phyloP scores from a whole-genome alignment of 2,329 filamentous ascomycete species.

The Dactylellina drechsleri region DNA sequence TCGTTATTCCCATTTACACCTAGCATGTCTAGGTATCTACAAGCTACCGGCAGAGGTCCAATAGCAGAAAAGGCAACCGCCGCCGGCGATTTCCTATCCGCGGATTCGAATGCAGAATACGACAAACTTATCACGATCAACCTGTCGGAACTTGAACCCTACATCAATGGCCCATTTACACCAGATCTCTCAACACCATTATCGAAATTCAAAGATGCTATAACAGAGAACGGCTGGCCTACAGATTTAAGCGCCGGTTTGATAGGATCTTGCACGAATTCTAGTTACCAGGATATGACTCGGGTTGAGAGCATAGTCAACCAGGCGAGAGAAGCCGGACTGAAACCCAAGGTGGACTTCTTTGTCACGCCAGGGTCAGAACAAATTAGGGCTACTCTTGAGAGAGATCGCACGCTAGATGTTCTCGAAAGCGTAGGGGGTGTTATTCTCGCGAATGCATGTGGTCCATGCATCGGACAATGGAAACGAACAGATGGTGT shows the following conservation, averaged over 20 bases:
- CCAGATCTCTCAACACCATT: conserved; percentile 93
- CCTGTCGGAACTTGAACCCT: conserved; percentile 87
- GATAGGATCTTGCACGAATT: conserved; percentile 98
- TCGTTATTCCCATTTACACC: conserved; percentile 93
- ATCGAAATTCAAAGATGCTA: conserved; percentile 85
- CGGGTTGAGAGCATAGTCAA: conserved; percentile 91
- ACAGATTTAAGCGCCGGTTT: conserved; percentile 89
- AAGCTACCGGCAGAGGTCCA: conserved; percentile 79
- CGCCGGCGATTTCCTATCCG: conserved; percentile 72
- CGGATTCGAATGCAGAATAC: conserved; percentile 84
- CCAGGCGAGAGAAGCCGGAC: conserved; percentile 86
- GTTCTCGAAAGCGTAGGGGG: conserved; percentile 89
- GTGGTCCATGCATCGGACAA: conserved; percentile 91
- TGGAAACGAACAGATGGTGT: conserved; percentile 92
- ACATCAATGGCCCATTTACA: conserved; percentile 97
- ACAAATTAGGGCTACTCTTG: conserved; percentile 93
- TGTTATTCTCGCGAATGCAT: conserved; percentile 91
- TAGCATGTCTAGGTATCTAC: conserved; percentile 84
- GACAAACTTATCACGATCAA: conserved; percentile 92
- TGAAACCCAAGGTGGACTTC: conserved; percentile 89
- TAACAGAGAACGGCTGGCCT: conserved; percentile 88
- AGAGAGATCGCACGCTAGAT: conserved; percentile 84
- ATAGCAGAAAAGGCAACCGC: conserved; percentile 75
- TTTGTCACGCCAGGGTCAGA: conserved; percentile 97
- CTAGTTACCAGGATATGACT: conserved; percentile 98